Evolutionary conservation across 2,329 filamentous ascomycete genomes (phyloP), one percentile per base, ranked within the genome.

Genomic region (Scytalidium sp.): DNA sequence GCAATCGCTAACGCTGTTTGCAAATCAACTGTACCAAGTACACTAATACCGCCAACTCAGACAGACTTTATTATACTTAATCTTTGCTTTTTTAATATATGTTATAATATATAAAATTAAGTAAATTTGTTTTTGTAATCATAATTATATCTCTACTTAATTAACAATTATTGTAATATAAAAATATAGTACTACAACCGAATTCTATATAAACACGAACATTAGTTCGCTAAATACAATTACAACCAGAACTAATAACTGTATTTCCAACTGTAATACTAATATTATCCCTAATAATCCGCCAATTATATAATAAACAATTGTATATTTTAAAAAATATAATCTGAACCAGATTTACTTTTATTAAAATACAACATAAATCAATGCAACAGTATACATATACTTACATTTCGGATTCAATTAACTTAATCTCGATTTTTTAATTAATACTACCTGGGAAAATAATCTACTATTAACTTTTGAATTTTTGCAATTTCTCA

Each of bases 21-120:
- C 56, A 76, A 77, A 0, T 76, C 76, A 1, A 64, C 70, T 40
- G 64, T 69, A 1, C 66, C 67, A 3, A 70, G 71, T 1, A 75
- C 73, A 0, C 44, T 55, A 9, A 43, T 56, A 11, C 69, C 73
- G 0, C 15, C 57, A 0, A 56, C 63, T 13, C 67, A 64, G n/a
- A 65, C 56, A 36, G 58, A 63, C 17, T 41, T 76, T 3, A 53
- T 62, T 0, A 56, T 61, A 8, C 58, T 79, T 5, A 80, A 78
- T 51, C 71, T 67, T 0, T 80, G 76, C 51, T 70, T 70, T 0
- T 60, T 75, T 0, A 58, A 57, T 42, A 68, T 66, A 2, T 74
- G 71, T 55, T 74, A 71, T 54, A 65, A 67, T 48, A 60, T 62
- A 41, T 70, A 65, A 62, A 69, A 69, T 56, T 19, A n/a, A 10